These are phyloP conservation scores for Anisodus acutangulus DNA, from an alignment of 257 asterid genomes.

Conservation along the genomic window DNA sequence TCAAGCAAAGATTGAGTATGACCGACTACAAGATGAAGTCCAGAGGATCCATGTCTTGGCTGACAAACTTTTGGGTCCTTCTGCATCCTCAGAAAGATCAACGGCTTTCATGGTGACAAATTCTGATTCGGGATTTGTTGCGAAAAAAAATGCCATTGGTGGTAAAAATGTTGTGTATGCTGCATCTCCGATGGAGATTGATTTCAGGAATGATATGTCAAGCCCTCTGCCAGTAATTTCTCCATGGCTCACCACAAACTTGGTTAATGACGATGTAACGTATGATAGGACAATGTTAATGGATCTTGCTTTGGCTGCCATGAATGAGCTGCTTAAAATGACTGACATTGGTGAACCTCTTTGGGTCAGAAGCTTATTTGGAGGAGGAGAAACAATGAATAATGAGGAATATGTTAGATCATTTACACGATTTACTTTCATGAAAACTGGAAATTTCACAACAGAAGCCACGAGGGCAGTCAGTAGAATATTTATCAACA, in stretches of 20 bases:
- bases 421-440: slow-evolving; percentile 59
- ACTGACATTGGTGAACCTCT: slow-evolving; percentile 62
- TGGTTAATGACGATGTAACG: slow-evolving; percentile 36
- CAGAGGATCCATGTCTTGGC: slow-evolving; percentile 49
- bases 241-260: slow-evolving; percentile 28
- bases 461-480: slow-evolving; percentile 72
- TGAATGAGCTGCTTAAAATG: slow-evolving; percentile 68
- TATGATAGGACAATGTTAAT: slow-evolving; percentile 52
- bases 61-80: slow-evolving; percentile 56
- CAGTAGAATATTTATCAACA: slow-evolving; percentile 51
- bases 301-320: slow-evolving; percentile 64
- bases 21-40: slow-evolving; percentile 63
- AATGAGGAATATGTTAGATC: slow-evolving; percentile 61
- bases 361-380: slow-evolving; percentile 61
- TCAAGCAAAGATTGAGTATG: slow-evolving; percentile 67
- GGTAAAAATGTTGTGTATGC: slow-evolving; percentile 39
- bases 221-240: neutral
- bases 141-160: slow-evolving; percentile 52
- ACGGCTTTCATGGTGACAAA: slow-evolving; percentile 35
- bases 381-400: slow-evolving; percentile 57
- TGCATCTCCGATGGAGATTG: neutral
- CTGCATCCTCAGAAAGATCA: slow-evolving; percentile 31
- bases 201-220: neutral
- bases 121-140: slow-evolving; percentile 55
- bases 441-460: slow-evolving; percentile 51